Conservation (phyloP, 2,329 filamentous ascomycete genomes). For the Botrytis elliptica region DNA sequence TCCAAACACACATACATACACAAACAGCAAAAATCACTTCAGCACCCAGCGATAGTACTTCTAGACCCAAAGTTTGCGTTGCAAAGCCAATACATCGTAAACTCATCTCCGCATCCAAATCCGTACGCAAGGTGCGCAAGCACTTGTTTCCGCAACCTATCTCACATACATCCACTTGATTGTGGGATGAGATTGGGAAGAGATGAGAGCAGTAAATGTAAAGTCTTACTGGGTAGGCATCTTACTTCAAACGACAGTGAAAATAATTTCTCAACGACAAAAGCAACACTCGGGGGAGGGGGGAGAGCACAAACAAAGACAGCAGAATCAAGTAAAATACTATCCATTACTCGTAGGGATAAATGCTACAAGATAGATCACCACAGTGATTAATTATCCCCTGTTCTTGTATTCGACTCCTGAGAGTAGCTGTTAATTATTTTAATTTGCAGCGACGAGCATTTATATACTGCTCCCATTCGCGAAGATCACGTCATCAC, state of each 20-base stretch:
- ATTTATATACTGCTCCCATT: not conserved
- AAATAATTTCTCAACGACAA: not conserved
- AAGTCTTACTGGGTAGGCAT: not conserved
- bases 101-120: not conserved
- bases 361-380: not conserved
- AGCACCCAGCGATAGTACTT: fast-evolving
- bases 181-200: fast-evolving
- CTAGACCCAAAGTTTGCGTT: too few relatives aligned
- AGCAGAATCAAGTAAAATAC: not conserved
- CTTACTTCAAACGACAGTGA: too few relatives aligned
- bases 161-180: not conserved
- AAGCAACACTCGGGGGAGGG: not conserved
- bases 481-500: not conserved
- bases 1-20: not conserved
- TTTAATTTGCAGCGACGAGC: not conserved
- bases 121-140: not conserved
- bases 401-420: too few relatives aligned
- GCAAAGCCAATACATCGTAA: too few relatives aligned
- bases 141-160: not conserved
- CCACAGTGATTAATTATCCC: not conserved
- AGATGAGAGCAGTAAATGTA: not conserved
- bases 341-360: not conserved
- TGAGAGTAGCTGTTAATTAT: not conserved
- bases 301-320: too few relatives aligned
- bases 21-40: not conserved